phyloP scores from a whole-genome alignment of 2,329 filamentous ascomycete genomes.

The Leptographium lundbergii region DNA sequence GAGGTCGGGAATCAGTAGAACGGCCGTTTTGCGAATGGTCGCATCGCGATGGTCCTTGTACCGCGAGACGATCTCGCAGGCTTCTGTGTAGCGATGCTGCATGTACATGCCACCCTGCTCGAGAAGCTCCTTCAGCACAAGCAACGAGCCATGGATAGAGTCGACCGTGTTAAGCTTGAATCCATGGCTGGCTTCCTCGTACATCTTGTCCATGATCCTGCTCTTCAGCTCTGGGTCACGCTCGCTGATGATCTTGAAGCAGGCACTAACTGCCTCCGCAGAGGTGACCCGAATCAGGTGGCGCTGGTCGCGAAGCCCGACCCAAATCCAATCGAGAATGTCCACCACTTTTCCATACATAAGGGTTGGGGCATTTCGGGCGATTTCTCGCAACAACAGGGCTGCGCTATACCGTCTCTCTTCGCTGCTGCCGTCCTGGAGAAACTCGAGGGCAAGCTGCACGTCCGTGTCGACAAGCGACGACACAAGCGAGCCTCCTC shows the following conservation, averaged over 20 bases:
- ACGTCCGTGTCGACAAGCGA: conserved; percentile 95
- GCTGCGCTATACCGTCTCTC: conserved; percentile 89
- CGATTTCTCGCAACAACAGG: conserved; percentile 78
- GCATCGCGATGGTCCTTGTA: conserved; percentile 88
- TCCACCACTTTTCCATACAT: conserved; percentile 94
- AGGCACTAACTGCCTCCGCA: conserved; percentile 84
- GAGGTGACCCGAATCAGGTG: conserved; percentile 86
- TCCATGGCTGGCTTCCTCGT: conserved; percentile 69
- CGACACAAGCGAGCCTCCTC: conserved; percentile 85
- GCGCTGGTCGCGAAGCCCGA: conserved; percentile 78
- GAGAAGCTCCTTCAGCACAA: conserved; percentile 85
- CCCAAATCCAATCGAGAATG: conserved; percentile 93
- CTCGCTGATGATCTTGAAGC: conserved; percentile 89
- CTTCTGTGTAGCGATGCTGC: conserved; percentile 85
- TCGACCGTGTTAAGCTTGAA: conserved; percentile 74
- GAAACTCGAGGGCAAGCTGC: conserved; percentile 90
- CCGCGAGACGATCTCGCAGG: conserved; percentile 83
- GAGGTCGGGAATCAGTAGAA: conserved; percentile 81
- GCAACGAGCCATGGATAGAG: conserved; percentile 81
- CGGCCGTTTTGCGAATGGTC: conserved; percentile 79
- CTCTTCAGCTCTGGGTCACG: conserved; percentile 80
- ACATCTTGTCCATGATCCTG: conserved; percentile 82
- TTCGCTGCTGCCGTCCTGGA: conserved; percentile 89
- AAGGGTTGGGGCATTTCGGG: conserved; percentile 83
- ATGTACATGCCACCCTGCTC: conserved; percentile 98